Percentiles rank a stretch among this genome's conserved stretches.
phyloP scores from a whole-genome alignment of 345 rosid species.

The Kernera saxatilis region DNA sequence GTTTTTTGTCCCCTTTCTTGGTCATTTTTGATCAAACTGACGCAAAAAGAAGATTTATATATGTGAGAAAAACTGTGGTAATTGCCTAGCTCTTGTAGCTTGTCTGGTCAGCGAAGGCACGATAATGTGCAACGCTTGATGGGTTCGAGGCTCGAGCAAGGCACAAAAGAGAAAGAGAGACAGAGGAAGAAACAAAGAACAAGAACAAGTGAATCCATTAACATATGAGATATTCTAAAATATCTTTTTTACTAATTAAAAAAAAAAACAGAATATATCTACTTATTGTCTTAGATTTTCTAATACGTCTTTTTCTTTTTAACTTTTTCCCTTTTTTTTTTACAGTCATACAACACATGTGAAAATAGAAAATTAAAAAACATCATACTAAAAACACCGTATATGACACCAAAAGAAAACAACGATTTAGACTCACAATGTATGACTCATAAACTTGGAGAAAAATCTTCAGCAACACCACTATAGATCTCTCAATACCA shows the following conservation, averaged over 20 bases:
- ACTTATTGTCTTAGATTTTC: too few relatives aligned
- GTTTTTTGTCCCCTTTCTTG: not conserved
- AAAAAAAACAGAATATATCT: too few relatives aligned
- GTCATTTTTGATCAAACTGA: not conserved
- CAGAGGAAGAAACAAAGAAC: too few relatives aligned
- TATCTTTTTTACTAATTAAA: too few relatives aligned
- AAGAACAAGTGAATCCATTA: too few relatives aligned
- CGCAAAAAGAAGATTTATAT: not conserved
- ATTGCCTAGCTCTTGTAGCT: not conserved
- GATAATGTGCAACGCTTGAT: not conserved
- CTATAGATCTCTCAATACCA: not conserved
- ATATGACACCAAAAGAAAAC: not conserved
- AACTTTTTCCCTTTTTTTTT: too few relatives aligned
- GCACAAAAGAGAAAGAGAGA: not conserved
- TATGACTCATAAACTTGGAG: not conserved
- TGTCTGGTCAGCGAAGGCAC: not conserved
- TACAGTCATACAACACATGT: not conserved
- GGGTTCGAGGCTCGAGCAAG: not conserved
- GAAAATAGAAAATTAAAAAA: not conserved
- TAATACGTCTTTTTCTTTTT: not conserved
- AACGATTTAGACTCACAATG: not conserved
- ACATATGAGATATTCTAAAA: too few relatives aligned
- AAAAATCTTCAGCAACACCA: not conserved
- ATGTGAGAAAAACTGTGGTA: not conserved
- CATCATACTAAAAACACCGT: too few relatives aligned